Percentiles rank a stretch among this genome's conserved stretches.
Evolutionary conservation across 2,329 filamentous ascomycete species (phyloP).

Genomic region (Nannizziopsis barbatae): DNA sequence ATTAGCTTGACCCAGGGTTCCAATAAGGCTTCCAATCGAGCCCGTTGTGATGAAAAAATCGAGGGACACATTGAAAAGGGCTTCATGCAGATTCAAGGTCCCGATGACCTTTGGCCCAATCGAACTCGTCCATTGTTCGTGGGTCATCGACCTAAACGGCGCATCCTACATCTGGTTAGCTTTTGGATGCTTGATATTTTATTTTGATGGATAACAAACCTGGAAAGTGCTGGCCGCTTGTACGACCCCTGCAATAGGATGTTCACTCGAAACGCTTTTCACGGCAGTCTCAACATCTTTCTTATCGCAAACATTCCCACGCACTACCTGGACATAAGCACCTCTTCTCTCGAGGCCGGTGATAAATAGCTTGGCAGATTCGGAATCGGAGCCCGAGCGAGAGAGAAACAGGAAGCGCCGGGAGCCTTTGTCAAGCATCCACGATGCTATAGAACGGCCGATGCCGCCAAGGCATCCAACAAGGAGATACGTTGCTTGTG

Average conservation of each 20-base stretch:
- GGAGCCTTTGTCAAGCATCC: slow-evolving; percentile 21
- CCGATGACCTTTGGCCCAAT: slow-evolving; percentile 23
- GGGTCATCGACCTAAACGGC: slow-evolving; percentile 24
- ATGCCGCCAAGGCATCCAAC: slow-evolving; percentile 21
- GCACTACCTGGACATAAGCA: background rate
- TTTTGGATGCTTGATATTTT: background rate
- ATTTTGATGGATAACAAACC: background rate
- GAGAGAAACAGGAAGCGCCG: slow-evolving; percentile 23
- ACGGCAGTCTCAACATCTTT: background rate
- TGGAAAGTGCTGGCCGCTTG: slow-evolving; percentile 10
- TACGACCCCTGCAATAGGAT: slow-evolving; percentile 17
- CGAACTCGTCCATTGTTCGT: slow-evolving; percentile 15
- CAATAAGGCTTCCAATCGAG: slow-evolving; percentile 10
- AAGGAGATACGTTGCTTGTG: slow-evolving; percentile 18
- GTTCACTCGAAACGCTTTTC: background rate
- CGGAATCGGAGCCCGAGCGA: slow-evolving; percentile 15
- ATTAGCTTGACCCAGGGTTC: slow-evolving; percentile 12
- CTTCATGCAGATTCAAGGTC: slow-evolving; percentile 19
- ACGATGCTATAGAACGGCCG: slow-evolving; percentile 17
- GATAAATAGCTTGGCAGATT: background rate
- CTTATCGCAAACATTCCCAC: background rate
- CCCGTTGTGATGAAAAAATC: slow-evolving; percentile 19
- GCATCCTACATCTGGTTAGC: slow-evolving; percentile 11
- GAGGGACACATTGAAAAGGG: slow-evolving; percentile 7
- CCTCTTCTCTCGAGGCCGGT: background rate